Percentiles rank a stretch among this genome's conserved stretches.
These are phyloP conservation scores for Penicillium maclennaniae DNA, from an alignment of 495 filamentous ascomycete species.

Conservation along the genomic window DNA sequence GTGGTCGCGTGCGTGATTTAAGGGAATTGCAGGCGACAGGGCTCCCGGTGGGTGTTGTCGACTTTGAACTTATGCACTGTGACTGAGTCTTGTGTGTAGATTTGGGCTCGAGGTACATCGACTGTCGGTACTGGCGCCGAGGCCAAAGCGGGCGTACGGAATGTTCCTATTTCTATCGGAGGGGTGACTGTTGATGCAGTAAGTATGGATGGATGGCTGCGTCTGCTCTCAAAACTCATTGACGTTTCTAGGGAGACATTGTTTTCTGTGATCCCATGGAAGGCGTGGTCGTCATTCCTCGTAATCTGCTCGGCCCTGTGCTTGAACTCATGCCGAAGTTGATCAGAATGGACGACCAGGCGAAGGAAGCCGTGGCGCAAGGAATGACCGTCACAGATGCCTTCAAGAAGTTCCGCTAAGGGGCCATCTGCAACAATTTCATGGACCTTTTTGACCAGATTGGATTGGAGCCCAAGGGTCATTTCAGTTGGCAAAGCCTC, in stretches of 20 bases:
- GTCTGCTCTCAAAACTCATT: neutral
- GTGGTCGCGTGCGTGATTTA: constrained; percentile 62
- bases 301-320: constrained; percentile 44
- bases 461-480: too few species aligned
- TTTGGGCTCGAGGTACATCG: constrained; percentile 55
- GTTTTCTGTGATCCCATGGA: constrained; percentile 58
- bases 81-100: constrained; percentile 20
- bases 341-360: constrained; percentile 56
- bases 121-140: constrained; percentile 60
- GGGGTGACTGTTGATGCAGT: constrained; percentile 48
- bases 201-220: constrained; percentile 6
- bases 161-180: constrained; percentile 50
- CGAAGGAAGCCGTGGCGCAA: constrained; percentile 53
- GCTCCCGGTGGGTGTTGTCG: constrained; percentile 42
- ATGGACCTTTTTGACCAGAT: too few species aligned
- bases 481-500: too few species aligned
- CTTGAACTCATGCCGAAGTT: constrained; percentile 52
- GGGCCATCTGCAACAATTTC: neutral
- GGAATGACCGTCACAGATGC: constrained; percentile 57
- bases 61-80: neutral
- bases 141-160: constrained; percentile 51
- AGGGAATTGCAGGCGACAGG: constrained; percentile 43
- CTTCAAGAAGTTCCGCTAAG: constrained; percentile 43
- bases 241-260: constrained; percentile 50
- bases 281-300: constrained; percentile 62